Evolutionary conservation across 306 rosid species (phyloP).

Genomic region (Bauhinia variegata): DNA sequence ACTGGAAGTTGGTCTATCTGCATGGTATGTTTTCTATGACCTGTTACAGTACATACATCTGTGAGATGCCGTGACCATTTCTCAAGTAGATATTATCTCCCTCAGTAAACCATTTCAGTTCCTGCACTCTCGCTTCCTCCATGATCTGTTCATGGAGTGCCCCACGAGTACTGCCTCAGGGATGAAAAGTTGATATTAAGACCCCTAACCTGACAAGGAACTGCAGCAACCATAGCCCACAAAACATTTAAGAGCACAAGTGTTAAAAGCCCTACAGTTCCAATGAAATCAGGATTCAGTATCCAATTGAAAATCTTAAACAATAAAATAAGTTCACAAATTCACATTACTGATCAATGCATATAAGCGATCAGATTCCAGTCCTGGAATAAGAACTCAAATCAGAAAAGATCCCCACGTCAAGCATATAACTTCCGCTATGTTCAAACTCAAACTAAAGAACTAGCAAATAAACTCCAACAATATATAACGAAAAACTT

Average conservation of each 20-base stretch:
- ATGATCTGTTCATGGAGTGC: slow-evolving; percentile 69
- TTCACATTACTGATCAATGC: slow-evolving; percentile 25
- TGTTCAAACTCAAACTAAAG: slow-evolving; percentile 11
- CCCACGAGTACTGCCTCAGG: slow-evolving; percentile 74
- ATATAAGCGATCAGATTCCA: slow-evolving; percentile 39
- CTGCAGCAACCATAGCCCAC: slow-evolving; percentile 86
- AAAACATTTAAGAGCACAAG: slow-evolving; percentile 66
- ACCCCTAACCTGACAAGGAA: slow-evolving; percentile 92
- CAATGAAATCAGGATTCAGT: slow-evolving; percentile 11
- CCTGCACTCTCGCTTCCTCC: slow-evolving; percentile 79
- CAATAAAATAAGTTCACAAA: slow-evolving; percentile 6
- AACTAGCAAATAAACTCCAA: slow-evolving; percentile 32
- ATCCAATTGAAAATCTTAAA: slow-evolving; percentile 22
- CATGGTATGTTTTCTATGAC: neutral
- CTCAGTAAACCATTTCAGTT: slow-evolving; percentile 73
- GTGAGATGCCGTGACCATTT: slow-evolving; percentile 62
- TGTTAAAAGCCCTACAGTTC: slow-evolving; percentile 20
- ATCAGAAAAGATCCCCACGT: slow-evolving; percentile 38
- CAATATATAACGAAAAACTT: slow-evolving; percentile 1
- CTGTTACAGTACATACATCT: slow-evolving; percentile 33
- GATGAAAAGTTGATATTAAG: slow-evolving; percentile 67
- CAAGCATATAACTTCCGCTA: too few relatives aligned
- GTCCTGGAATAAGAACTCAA: slow-evolving; percentile 31
- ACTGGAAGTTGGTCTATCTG: too few relatives aligned
- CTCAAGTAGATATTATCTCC: slow-evolving; percentile 87